These are phyloP conservation scores for Xylariaceae sp. DNA, from an alignment of 2,329 filamentous ascomycete species.

Conservation along the genomic window DNA sequence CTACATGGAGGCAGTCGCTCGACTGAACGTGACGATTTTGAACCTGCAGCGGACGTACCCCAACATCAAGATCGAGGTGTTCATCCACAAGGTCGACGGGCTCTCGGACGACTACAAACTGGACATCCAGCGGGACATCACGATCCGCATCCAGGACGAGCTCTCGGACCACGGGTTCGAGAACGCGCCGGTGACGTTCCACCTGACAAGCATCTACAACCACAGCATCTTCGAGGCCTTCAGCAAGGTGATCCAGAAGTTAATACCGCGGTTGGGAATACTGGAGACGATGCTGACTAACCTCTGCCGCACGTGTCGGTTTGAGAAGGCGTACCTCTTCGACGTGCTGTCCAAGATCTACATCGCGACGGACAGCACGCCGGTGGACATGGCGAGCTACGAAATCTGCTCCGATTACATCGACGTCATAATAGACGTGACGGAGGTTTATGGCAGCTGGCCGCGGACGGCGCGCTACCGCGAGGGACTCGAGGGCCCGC, in stretches of 20 bases:
- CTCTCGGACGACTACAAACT: conserved; percentile 93
- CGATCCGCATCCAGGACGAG: conserved; percentile 93
- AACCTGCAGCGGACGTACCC: conserved; percentile 84
- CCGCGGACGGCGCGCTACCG: conserved; percentile 47
- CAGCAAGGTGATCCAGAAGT: conserved; percentile 95
- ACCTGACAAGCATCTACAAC: conserved; percentile 96
- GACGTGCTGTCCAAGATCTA: conserved; percentile 98
- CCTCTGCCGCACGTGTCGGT: conserved; percentile 84
- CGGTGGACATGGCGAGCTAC: conserved; percentile 90
- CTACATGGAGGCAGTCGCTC: conserved; percentile 83
- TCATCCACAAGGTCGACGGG: conserved; percentile 99
- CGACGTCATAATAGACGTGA: conserved; percentile 95
- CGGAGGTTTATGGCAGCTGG: conserved; percentile 85
- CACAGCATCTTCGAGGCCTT: conserved; percentile 98
- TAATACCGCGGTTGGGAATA: conserved; percentile 87
- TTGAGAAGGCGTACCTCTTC: conserved; percentile 97
- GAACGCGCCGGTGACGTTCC: conserved; percentile 88
- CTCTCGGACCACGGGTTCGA: conserved; percentile 88
- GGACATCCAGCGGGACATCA: conserved; percentile 93
- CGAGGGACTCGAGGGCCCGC: conserved; percentile 49
- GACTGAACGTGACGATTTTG: conserved; percentile 82
- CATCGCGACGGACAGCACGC: conserved; percentile 89
- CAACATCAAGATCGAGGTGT: conserved; percentile 93
- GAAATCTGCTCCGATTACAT: conserved; percentile 99
- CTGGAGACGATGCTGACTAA: conserved; percentile 92